Percentiles rank a stretch among this genome's conserved stretches.
phyloP scores from a whole-genome alignment of 371 early-diverging fungal species.

The Rhizopus microsporus region DNA sequence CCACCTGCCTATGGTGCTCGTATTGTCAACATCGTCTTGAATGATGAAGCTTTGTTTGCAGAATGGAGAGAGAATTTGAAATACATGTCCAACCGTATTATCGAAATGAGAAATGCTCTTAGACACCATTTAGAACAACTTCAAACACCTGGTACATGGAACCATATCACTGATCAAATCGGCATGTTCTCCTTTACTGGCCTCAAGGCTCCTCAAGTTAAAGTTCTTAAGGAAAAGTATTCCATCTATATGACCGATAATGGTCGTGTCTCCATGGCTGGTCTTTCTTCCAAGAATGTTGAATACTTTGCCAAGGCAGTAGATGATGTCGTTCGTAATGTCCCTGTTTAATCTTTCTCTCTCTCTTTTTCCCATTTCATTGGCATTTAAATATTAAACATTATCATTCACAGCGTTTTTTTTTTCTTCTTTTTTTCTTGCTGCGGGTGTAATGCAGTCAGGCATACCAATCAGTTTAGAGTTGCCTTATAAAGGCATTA shows the following conservation, averaged over 20 bases:
- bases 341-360: slow-evolving; percentile 14
- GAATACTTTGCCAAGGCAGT: slow-evolving; percentile 82
- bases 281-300: slow-evolving; percentile 83
- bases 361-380: no score
- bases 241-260: slow-evolving; percentile 93
- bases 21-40: slow-evolving; percentile 83
- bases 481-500: no score
- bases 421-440: background rate
- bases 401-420: background rate
- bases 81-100: slow-evolving; percentile 89
- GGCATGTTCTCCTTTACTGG: slow-evolving; percentile 98
- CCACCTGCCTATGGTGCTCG: slow-evolving; percentile 90
- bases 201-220: slow-evolving; percentile 69
- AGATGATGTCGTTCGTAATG: slow-evolving; percentile 73
- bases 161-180: slow-evolving; percentile 92
- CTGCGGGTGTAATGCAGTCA: background rate
- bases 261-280: slow-evolving; percentile 95
- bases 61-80: slow-evolving; percentile 85
- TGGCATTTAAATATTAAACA: background rate
- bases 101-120: slow-evolving; percentile 78
- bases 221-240: slow-evolving; percentile 77
- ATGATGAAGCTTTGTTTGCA: slow-evolving; percentile 70
- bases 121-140: slow-evolving; percentile 64
- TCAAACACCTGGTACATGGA: slow-evolving; percentile 91
- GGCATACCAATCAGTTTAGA: no score